Percentiles rank a stretch among this genome's conserved stretches.
These are phyloP conservation scores for Epichloe coenophiala DNA, from an alignment of 2,329 filamentous ascomycete species.

Conservation along the genomic window DNA sequence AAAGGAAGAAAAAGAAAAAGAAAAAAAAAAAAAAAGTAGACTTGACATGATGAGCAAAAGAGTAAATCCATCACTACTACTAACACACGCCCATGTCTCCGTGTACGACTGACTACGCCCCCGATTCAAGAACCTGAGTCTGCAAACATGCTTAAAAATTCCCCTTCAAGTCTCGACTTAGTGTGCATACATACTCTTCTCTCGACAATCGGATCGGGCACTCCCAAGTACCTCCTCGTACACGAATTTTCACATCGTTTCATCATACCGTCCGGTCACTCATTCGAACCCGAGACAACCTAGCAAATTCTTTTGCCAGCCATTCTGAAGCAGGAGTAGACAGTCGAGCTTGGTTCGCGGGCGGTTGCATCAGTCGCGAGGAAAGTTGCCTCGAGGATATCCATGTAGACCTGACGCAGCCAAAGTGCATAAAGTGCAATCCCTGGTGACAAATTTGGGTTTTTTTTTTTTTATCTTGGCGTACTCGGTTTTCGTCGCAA, in stretches of 20 bases:
- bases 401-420: background rate
- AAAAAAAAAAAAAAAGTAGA: background rate
- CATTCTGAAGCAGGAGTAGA: background rate
- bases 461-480: background rate
- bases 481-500: background rate
- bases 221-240: background rate
- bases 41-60: background rate
- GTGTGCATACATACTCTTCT: background rate
- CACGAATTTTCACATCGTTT: background rate
- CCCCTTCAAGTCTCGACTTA: background rate
- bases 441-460: background rate
- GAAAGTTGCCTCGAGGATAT: background rate
- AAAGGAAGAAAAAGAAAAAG: background rate
- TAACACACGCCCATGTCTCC: background rate
- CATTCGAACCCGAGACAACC: background rate
- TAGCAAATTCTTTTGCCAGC: background rate
- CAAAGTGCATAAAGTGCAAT: background rate
- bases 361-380: background rate
- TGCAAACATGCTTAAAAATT: background rate
- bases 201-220: background rate
- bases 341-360: background rate
- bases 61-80: conserved; percentile 1
- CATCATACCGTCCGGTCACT: background rate
- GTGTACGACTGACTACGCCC: background rate
- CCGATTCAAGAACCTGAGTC: background rate